phyloP scores from a whole-genome alignment of 805 yeast genomes.

The Metschnikowia hibisci region DNA sequence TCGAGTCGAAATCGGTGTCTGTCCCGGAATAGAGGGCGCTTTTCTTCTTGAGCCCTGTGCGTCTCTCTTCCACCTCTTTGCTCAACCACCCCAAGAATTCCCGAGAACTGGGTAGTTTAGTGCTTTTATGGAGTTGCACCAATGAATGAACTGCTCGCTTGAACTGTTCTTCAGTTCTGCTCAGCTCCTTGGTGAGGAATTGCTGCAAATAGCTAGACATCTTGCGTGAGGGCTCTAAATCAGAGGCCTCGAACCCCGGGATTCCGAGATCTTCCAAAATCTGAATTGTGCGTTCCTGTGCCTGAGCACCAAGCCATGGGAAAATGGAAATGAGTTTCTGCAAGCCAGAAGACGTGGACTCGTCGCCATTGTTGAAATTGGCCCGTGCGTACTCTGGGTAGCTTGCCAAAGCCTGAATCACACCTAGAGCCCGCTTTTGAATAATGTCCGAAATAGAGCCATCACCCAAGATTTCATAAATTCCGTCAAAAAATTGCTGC shows the following conservation, averaged over 20 bases:
- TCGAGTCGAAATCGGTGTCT: conserved; percentile 36
- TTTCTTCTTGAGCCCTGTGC: conserved; percentile 21
- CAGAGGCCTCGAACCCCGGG: conserved; percentile 11
- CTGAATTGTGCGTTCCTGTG: conserved; percentile 40
- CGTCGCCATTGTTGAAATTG: conserved; percentile 22
- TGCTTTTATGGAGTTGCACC: conserved; percentile 30
- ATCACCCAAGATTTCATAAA: conserved; percentile 21
- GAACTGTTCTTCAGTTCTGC: conserved; percentile 36
- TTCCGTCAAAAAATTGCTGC: conserved; percentile 16
- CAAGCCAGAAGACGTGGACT: conserved; percentile 18
- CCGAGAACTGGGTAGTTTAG: conserved; percentile 26
- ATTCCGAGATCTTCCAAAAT: conserved; percentile 44
- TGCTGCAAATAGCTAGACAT: conserved; percentile 38
- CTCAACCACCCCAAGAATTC: conserved; percentile 65
- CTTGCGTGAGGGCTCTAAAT: conserved; percentile 21
- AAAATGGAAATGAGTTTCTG: conserved; percentile 23
- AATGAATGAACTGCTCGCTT: conserved; percentile 25
- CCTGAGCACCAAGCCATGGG: conserved; percentile 24
- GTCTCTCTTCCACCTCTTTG: conserved; percentile 33
- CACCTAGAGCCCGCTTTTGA: conserved; percentile 49
- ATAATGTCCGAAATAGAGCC: conserved; percentile 25
- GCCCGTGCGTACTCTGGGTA: conserved; percentile 29
- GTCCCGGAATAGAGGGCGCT: conserved; percentile 27
- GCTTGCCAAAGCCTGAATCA: conserved; percentile 45
- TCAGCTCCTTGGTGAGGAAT: conserved; percentile 23